Percentiles rank a stretch among this genome's conserved stretches.
These are phyloP conservation scores for Aspergillus panamensis DNA, from an alignment of 495 filamentous ascomycete species.

Conservation along the genomic window DNA sequence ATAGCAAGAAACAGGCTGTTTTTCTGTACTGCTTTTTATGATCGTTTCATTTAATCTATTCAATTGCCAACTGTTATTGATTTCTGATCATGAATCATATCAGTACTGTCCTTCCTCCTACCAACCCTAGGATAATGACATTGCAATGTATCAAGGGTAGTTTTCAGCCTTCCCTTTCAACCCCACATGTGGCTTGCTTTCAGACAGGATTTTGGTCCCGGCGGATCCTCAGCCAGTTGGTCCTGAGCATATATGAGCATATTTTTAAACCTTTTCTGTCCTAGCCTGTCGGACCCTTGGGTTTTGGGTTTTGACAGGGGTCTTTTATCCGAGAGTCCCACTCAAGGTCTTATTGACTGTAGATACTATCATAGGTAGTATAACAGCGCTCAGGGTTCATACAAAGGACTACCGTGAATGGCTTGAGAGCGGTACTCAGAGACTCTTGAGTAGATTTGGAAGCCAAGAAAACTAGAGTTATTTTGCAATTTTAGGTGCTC, in stretches of 20 bases:
- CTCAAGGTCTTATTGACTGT: background rate
- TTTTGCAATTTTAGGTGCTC: too few relatives aligned
- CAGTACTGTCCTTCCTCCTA: background rate
- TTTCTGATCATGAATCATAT: too few relatives aligned
- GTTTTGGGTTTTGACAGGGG: background rate
- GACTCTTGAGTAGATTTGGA: too few relatives aligned
- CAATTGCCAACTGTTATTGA: too few relatives aligned
- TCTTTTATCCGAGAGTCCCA: background rate
- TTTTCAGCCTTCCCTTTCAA: background rate
- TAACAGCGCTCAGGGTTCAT: background rate
- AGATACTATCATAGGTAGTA: background rate
- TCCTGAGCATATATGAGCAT: conserved; percentile 32
- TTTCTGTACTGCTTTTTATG: too few relatives aligned
- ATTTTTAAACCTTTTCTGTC: conserved; percentile 26
- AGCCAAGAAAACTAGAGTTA: too few relatives aligned
- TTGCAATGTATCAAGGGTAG: background rate
- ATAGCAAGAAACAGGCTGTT: too few relatives aligned
- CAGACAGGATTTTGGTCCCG: background rate
- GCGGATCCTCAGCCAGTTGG: conserved; percentile 2
- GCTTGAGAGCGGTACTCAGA: too few relatives aligned
- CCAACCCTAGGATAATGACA: background rate
- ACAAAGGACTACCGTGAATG: background rate
- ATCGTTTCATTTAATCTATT: too few relatives aligned
- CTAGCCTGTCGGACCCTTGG: conserved; percentile 11
- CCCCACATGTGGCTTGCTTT: conserved; percentile 1